Percentiles rank a stretch among this genome's conserved stretches.
Conservation (phyloP, 768 basidiomycete genomes). For the Lyophyllum shimeji region DNA sequence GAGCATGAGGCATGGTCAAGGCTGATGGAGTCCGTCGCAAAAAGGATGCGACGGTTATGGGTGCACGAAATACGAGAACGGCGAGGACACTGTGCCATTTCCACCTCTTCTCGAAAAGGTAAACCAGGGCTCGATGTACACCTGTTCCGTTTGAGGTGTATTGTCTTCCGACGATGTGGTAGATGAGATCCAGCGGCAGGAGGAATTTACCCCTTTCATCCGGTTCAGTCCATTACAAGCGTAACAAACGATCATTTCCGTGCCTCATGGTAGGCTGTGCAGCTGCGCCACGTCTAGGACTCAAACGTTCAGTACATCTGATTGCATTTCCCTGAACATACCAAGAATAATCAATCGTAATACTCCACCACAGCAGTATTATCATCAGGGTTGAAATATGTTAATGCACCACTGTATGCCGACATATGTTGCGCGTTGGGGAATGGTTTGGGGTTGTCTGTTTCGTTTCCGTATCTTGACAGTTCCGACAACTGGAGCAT, state of each 20-base stretch:
- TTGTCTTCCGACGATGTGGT: too few relatives aligned
- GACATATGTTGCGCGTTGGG: constrained; percentile 2
- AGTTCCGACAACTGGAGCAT: not conserved
- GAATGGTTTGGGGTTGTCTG: not conserved
- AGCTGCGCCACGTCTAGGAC: not conserved
- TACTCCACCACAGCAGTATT: constrained; percentile 3
- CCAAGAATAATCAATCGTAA: not conserved
- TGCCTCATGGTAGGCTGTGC: too few relatives aligned
- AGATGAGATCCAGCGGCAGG: too few relatives aligned
- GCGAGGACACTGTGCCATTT: not conserved
- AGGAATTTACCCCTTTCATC: too few relatives aligned
- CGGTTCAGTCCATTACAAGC: too few relatives aligned
- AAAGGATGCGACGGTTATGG: not conserved
- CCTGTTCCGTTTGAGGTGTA: too few relatives aligned
- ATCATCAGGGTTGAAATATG: not conserved
- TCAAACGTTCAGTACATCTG: too few relatives aligned
- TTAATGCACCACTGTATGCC: constrained; percentile 4
- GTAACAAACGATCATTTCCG: too few relatives aligned
- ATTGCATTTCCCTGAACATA: not conserved
- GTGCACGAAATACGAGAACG: not conserved
- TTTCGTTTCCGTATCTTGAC: not conserved
- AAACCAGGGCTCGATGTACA: not conserved
- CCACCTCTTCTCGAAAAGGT: not conserved
- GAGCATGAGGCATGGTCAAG: too few relatives aligned
- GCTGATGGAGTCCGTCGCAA: too few relatives aligned